phyloP scores from a whole-genome alignment of 148 eudicot species.

The Chenopodium berlandieri region DNA sequence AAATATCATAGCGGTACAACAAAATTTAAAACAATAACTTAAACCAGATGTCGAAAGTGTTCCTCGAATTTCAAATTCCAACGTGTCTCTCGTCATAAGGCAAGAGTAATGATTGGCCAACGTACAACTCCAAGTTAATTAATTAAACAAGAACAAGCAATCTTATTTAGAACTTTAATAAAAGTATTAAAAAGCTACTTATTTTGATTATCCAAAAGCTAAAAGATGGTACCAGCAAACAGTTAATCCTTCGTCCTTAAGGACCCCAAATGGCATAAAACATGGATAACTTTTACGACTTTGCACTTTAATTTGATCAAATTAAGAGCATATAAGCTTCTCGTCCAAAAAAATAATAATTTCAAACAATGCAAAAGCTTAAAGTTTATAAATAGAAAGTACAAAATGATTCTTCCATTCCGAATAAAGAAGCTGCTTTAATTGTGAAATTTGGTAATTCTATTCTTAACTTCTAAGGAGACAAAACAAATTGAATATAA shows the following conservation, averaged over 20 bases:
- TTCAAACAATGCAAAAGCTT: not conserved
- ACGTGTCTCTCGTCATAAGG: not conserved
- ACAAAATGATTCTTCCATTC: conserved; percentile 11
- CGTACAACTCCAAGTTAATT: conserved; percentile 1
- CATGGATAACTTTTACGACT: not conserved
- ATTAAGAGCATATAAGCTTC: conserved; percentile 3
- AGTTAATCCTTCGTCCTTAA: conserved; percentile 33
- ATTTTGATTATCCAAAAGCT: conserved; percentile 2
- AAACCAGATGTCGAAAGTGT: not conserved
- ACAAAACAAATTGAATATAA: not conserved
- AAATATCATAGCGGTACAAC: too few relatives aligned
- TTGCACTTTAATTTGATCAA: conserved; percentile 2
- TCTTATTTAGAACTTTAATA: not conserved
- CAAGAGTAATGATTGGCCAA: conserved; percentile 16
- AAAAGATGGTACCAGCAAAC: not conserved
- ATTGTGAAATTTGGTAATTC: conserved; percentile 2
- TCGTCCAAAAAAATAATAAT: too few relatives aligned
- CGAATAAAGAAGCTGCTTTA: conserved; percentile 12
- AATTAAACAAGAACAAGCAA: not conserved
- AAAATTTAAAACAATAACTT: too few relatives aligned
- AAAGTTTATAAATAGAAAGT: conserved; percentile 18
- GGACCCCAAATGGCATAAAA: conserved; percentile 9
- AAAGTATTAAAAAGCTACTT: not conserved
- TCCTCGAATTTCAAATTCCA: conserved; percentile 1
- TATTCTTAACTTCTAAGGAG: conserved; percentile 32